Evolutionary conservation across 495 filamentous ascomycete species (phyloP), one percentile per base, ranked within the genome.

Genomic region (Acidiella bohemica): DNA sequence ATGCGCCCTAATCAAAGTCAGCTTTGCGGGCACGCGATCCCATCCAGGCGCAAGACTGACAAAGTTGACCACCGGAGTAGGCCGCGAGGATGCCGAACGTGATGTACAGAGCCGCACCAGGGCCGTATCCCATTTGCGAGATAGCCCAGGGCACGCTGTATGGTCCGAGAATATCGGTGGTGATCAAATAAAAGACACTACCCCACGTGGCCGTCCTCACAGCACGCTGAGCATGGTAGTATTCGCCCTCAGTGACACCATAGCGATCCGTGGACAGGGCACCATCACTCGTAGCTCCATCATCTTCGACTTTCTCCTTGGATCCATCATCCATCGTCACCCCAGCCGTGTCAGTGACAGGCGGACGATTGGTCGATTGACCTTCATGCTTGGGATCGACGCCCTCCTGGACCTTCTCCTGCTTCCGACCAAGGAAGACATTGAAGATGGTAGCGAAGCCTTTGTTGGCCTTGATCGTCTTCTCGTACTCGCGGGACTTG

Each of bases 101-200:
- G 13, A 41, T 61, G 58, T 31, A 60, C 43, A 52, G 52, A 49
- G 53, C 60, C 46, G 38, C 49, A 36, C 70, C 73, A 13, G 69
- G 73, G 20, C 73, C 72, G 57, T 68, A 72, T 8, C 71, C 69
- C 42, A 73, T 39, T 22, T 39, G 42, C 7, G 35, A 28, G 20
- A 50, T 44, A 5, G 47, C 41, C 41, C 42, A 50, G 13, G 47
- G 47, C 1, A 46, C 42, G 13, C 31, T 39, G 26, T 40, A 74
- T 0, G 73, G 73, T 13, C 75, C 75, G 9, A 80, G 56, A 42
- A 78, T 72, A 46, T 76, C 73, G 2, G 73, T 80, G 0, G 73
- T 73, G 41, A 74, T 46, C 14, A 44, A 26, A 20, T 37, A 39
- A 27, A 39, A 44, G 30, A 41, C 17, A 3, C 27, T 23, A n/a